These are phyloP conservation scores for Chalaropsis thielavioides DNA, from an alignment of 2,329 filamentous ascomycete species.

Conservation along the genomic window DNA sequence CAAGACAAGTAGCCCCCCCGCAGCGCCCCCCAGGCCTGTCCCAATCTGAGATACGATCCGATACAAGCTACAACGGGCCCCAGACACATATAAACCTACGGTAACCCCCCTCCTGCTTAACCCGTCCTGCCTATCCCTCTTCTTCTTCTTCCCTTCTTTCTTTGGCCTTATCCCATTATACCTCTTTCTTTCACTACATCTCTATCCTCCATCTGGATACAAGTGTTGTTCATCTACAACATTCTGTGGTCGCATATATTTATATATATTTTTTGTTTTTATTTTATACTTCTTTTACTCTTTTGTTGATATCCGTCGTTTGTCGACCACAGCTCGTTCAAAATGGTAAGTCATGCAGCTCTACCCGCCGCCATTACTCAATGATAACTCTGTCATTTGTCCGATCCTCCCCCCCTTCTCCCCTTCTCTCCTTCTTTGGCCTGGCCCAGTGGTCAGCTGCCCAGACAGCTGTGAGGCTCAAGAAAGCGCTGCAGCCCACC, in stretches of 20 bases:
- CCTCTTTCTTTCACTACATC: conserved; percentile 1
- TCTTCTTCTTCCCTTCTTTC: conserved; percentile 9
- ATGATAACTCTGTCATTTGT: conserved; percentile 1
- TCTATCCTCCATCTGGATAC: conserved; percentile 8
- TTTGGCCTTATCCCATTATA: conserved; percentile 13
- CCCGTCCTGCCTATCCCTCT: not conserved
- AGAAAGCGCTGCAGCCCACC: not conserved
- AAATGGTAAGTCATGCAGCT: conserved; percentile 12
- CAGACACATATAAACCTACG: conserved; percentile 15
- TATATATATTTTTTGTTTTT: conserved; percentile 4
- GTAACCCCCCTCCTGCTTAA: not conserved
- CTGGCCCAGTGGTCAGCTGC: not conserved
- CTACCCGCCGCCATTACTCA: not conserved
- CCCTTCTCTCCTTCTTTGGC: not conserved
- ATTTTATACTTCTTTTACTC: conserved; percentile 10
- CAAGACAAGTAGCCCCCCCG: not conserved
- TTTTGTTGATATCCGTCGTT: not conserved
- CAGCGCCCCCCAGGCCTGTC: not conserved
- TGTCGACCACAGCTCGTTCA: conserved; percentile 9
- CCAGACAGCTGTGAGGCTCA: conserved; percentile 9
- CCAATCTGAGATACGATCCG: not conserved
- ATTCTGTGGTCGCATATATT: not conserved
- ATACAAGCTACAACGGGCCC: not conserved
- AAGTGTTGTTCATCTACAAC: conserved; percentile 7
- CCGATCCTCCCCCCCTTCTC: not conserved